A percentile compares a stretch with the other conserved stretches of the same genome.
These are phyloP conservation scores for Apiospora hydei DNA, from an alignment of 2,329 filamentous ascomycete species.

Conservation along the genomic window DNA sequence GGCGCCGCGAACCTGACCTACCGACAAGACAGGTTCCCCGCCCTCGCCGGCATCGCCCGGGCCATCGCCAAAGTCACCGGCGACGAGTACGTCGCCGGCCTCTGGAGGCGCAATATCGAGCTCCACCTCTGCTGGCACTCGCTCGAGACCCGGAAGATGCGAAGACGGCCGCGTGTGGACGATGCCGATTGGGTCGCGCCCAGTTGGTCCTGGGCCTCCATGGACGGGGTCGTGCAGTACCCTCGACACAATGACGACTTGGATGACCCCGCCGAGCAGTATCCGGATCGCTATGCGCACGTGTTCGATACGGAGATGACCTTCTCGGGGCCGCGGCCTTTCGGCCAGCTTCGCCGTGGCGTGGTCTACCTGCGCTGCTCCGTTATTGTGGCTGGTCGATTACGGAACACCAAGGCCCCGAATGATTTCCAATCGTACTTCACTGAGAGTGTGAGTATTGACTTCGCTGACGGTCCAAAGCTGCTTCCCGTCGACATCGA, in stretches of 20 bases:
- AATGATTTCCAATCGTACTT: too few relatives aligned
- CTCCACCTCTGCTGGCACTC: slow-evolving; percentile 12
- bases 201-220: slow-evolving; percentile 20
- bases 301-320: slow-evolving; percentile 8
- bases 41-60: slow-evolving; percentile 20
- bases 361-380: not conserved
- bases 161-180: not conserved
- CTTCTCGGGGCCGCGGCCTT: not conserved
- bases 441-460: too few relatives aligned
- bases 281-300: not conserved
- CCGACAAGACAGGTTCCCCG: not conserved
- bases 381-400: not conserved
- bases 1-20: not conserved
- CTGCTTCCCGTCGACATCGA: not conserved
- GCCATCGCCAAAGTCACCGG: not conserved
- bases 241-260: not conserved
- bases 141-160: too few relatives aligned
- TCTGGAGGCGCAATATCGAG: slow-evolving; percentile 5
- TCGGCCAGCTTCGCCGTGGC: not conserved
- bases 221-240: not conserved
- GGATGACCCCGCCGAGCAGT: not conserved
- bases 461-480: not conserved
- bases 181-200: not conserved
- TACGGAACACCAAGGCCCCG: not conserved
- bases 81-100: slow-evolving; percentile 19